Evolutionary conservation across 208 protist genomes (phyloP), one percentile per base, ranked within the genome.

Genomic region (Leishmania aethiopica): DNA sequence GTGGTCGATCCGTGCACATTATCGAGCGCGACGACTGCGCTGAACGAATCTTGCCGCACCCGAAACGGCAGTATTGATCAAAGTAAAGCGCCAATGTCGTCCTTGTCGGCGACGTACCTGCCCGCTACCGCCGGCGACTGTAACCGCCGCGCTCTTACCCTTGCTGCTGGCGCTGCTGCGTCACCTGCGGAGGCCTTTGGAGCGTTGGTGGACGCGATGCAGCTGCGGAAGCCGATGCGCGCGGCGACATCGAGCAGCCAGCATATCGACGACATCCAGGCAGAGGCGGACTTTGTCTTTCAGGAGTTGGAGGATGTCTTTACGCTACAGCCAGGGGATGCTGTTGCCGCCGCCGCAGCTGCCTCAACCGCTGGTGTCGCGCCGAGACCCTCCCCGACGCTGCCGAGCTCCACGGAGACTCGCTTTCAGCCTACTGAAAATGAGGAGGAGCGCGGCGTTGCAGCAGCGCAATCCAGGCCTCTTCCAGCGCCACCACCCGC

Each of bases 241-340:
- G 45, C 75, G 25, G 70, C 62, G 13, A 86, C 87, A 73, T 67
- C 57, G 37, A 49, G 60, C 77, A 64, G n/a, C 8, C 83, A 78
- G 45, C 84, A 89, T 51, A 49, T 92, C 15, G 92, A 95, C 67
- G 82, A 71, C n/a, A 90, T 92, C 57, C 83, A 95, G 47, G 71
- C 84, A 47, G 83, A 90, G 84, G 86, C 89, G 73, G 85, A 93
- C 64, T 42, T 66, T 19, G 89, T 90, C 1, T 95, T 89, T 82
- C 78, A 88, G 3, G 85, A 75, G 62, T 69, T 95, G 75, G 84
- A 90, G 45, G 84, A 90, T 69, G 91, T 86, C 37, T 95, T 92
- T 81, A 77, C 42, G 47, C 71, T 92, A 35, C 42, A 73, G 37
- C 82, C 84, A 10, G 88, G 86, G 8, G 91, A 95, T 67, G 64